These are phyloP conservation scores for Obelidium mucronatum DNA, from an alignment of 192 early-diverging fungal genomes.

Conservation along the genomic window DNA sequence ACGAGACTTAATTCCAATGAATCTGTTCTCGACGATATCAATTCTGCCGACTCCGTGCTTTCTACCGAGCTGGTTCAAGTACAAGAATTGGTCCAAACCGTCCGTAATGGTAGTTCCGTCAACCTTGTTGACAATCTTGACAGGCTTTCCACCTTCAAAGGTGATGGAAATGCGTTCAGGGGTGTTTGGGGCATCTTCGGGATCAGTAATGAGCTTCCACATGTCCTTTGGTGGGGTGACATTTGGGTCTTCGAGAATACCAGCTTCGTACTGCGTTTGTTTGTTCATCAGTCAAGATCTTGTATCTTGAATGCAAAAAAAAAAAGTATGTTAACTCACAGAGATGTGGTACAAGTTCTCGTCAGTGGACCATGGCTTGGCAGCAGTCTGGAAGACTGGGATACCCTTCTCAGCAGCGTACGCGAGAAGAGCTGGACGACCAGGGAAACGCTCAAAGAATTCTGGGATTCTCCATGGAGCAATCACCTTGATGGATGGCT, in stretches of 20 bases:
- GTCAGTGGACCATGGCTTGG: conserved; percentile 99
- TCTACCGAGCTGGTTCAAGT: conserved; percentile 94
- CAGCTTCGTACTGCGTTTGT: conserved; percentile 79
- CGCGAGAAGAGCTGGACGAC: conserved; percentile 88
- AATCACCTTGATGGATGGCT: conserved; percentile 94
- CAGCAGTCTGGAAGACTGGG: conserved; percentile 93
- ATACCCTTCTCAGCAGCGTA: conserved; percentile 91
- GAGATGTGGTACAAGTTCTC: conserved; percentile 99
- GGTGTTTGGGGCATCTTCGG: conserved; percentile 95
- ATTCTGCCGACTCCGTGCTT: conserved; percentile 98
- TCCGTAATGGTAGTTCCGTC: conserved; percentile 72
- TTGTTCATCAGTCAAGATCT: neutral
- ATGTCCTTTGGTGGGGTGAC: conserved; percentile 96
- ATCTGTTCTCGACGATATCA: conserved; percentile 99
- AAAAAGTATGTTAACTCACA: conserved; percentile 9
- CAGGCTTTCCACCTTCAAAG: conserved; percentile 89
- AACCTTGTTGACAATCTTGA: conserved; percentile 84
- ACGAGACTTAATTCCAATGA: conserved; percentile 98
- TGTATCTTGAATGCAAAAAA: neutral
- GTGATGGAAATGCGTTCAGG: conserved; percentile 94
- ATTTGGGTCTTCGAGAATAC: conserved; percentile 96
- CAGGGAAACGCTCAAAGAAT: conserved; percentile 97
- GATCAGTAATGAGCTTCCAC: conserved; percentile 99
- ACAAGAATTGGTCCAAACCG: conserved; percentile 87
- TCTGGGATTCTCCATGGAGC: conserved; percentile 93